phyloP scores from a whole-genome alignment of 768 basidiomycete genomes.

The Brasilioporus rufonigricans region DNA sequence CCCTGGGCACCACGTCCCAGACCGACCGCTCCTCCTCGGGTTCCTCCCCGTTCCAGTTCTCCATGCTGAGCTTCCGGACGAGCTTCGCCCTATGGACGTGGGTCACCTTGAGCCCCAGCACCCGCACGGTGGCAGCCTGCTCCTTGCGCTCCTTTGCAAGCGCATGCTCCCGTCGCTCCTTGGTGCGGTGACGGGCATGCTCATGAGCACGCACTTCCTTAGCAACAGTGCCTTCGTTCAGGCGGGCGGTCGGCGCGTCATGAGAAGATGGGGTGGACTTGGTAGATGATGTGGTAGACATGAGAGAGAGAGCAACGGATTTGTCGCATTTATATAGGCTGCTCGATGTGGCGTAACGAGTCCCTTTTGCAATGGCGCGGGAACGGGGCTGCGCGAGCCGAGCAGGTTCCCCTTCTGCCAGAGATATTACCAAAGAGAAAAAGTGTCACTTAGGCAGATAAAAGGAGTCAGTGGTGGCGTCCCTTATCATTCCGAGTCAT shows the following conservation, averaged over 20 bases:
- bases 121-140: constrained; percentile 16
- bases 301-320: constrained; percentile 15
- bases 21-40: constrained; percentile 2
- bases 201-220: constrained; percentile 34
- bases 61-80: constrained; percentile 26
- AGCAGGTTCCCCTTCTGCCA: constrained; percentile 5
- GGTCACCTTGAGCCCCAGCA: constrained; percentile 19
- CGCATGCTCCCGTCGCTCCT: constrained; percentile 32
- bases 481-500: constrained; percentile 17
- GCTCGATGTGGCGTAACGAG: constrained; percentile 22
- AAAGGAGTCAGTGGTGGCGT: constrained; percentile 3
- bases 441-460: constrained; percentile 1
- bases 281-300: constrained; percentile 29
- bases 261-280: constrained; percentile 19
- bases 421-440: background rate
- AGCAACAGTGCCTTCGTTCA: constrained; percentile 15
- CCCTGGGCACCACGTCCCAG: background rate
- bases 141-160: constrained; percentile 33
- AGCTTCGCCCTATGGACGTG: constrained; percentile 14
- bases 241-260: constrained; percentile 16
- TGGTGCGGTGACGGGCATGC: constrained; percentile 33
- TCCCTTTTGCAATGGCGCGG: constrained; percentile 21
- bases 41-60: constrained; percentile 28
- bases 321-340: constrained; percentile 32
- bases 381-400: constrained; percentile 18